Conservation (phyloP, 2,329 filamentous ascomycete genomes). For the Pseudopyrenochaeta lycopersici region DNA sequence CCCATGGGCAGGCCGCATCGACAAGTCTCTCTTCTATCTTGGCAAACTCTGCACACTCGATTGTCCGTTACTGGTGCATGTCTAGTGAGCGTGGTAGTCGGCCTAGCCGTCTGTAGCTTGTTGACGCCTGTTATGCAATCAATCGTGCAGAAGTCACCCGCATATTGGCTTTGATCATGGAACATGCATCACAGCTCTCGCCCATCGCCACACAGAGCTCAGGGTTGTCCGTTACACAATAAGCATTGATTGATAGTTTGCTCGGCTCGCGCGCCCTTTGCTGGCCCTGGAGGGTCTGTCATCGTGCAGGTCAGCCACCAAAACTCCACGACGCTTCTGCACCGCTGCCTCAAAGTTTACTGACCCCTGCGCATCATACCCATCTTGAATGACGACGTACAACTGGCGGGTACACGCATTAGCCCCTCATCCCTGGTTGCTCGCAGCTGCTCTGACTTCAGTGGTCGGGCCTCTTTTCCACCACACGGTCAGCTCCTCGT, state of each 20-base stretch:
- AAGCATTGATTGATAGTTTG: slow-evolving; percentile 41
- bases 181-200: slow-evolving; percentile 36
- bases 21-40: slow-evolving; percentile 12
- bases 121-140: slow-evolving; percentile 38
- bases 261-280: slow-evolving; percentile 29
- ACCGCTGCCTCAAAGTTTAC: slow-evolving; percentile 40
- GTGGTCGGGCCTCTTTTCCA: slow-evolving; percentile 23
- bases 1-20: slow-evolving; percentile 9
- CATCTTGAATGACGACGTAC: slow-evolving; percentile 31
- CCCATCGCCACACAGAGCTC: slow-evolving; percentile 29
- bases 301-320: slow-evolving; percentile 35
- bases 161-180: slow-evolving; percentile 44
- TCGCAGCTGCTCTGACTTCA: slow-evolving; percentile 29
- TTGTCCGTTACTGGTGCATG: slow-evolving; percentile 1
- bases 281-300: slow-evolving; percentile 24
- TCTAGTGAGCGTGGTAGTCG: slow-evolving; percentile 22
- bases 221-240: slow-evolving; percentile 41
- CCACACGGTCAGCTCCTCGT: slow-evolving; percentile 16
- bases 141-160: slow-evolving; percentile 51
- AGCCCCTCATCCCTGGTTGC: slow-evolving; percentile 34
- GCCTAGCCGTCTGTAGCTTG: slow-evolving; percentile 28
- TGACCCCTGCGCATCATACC: slow-evolving; percentile 40
- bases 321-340: slow-evolving; percentile 42
- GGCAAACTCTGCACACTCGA: background rate
- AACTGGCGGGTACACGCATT: slow-evolving; percentile 35